Evolutionary conservation across 306 rosid genomes (phyloP), one percentile per base, ranked within the genome.

Genomic region (Glycine soja): DNA sequence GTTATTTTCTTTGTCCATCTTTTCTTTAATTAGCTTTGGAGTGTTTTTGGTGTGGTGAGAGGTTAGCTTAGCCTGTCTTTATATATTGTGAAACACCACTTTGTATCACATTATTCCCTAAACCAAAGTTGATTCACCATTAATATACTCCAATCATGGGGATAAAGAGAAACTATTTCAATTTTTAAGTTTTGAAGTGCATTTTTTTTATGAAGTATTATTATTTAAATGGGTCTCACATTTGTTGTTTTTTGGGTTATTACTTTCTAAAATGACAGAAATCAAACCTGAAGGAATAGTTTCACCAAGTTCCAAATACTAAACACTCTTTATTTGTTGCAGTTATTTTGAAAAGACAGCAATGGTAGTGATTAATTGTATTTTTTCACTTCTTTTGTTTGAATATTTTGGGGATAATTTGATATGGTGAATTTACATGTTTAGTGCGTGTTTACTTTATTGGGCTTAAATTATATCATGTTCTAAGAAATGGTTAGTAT

Each of bases 221-320:
- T 38, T 42, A 12, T 40, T 74, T 43, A 36, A 51, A 15, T 24
- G 42, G 75, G 30, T 53, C 48, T 30, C 30, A 5, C 24, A 56
- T 12, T 13, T 61, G 18, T 10, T 50, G 52, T 72, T 50, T 50
- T 9, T 72, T 71, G 19, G 46, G 13, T 61, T 38, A n/a, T 72
- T 40, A 50, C 56, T 61, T 80, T 72, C 46, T n/a, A 73, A 19
- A 73, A 43, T 52, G 65, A 53, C 10, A 58, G 11, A 71, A 81
- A 53, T 53, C 19, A 36, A 63, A 34, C 70, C 46, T 1, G 5
- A 36, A 34, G 19, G 5, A 34, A 62, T 32, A 16, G 68, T 63
- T 61, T 63, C 5, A 12, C 10, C 45, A 12, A 63, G 69, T 34
- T 63, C 69, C 69, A 63, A 63, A 11, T 12, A 63, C 6, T 63